Conservation (phyloP, 257 asterid genomes). For the Craterostigma plantagineum region DNA sequence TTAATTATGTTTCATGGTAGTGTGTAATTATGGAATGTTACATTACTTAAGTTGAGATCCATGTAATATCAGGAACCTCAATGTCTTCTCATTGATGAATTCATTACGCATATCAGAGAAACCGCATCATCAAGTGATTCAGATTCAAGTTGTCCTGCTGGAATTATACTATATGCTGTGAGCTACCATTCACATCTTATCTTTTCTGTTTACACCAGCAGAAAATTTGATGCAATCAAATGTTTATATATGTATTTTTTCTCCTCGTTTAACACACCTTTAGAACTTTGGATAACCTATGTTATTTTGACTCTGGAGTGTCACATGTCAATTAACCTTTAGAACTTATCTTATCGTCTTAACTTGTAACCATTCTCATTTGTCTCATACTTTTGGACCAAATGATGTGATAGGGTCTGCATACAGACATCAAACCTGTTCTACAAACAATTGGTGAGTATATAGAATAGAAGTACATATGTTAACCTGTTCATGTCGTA, state of each 20-base stretch:
- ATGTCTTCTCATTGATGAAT: constrained; percentile 27
- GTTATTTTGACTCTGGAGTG: too few relatives aligned
- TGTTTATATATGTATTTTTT: too few relatives aligned
- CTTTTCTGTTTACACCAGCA: not conserved
- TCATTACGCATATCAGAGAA: constrained; percentile 43
- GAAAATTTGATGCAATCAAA: too few relatives aligned
- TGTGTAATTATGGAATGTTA: constrained; percentile 6
- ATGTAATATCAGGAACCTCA: constrained; percentile 19
- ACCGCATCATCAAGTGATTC: constrained; percentile 40
- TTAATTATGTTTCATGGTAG: not conserved
- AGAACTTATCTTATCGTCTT: not conserved
- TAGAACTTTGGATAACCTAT: too few relatives aligned
- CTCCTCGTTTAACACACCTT: too few relatives aligned
- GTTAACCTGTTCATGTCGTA: constrained; percentile 7
- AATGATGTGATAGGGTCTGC: constrained; percentile 50
- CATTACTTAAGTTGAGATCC: constrained; percentile 10
- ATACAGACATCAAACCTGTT: constrained; percentile 38
- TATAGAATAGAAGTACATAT: constrained; percentile 1
- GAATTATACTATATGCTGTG: constrained; percentile 58
- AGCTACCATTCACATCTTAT: constrained; percentile 16
- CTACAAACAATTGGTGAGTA: constrained; percentile 72
- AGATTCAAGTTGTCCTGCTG: constrained; percentile 47
- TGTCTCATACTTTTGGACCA: too few relatives aligned
- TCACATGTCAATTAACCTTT: too few relatives aligned
- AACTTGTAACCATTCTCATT: too few relatives aligned